Conservation (phyloP, 306 rosid species). For the Quercus rubra region DNA sequence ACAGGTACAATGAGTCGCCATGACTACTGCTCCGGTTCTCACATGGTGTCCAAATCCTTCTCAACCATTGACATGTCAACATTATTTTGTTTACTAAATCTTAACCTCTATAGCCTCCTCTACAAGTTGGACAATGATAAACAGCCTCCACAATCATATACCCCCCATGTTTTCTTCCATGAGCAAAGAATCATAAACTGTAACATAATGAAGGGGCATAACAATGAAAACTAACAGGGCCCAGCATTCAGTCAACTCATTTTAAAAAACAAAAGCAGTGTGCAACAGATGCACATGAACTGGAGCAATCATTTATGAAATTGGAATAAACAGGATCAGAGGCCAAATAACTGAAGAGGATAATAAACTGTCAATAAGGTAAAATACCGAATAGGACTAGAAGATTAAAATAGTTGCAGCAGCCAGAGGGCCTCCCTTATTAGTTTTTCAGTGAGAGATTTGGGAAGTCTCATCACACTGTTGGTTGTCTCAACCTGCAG, state of each 20-base stretch:
- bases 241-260: background rate
- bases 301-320: background rate
- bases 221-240: no score
- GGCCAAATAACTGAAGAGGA: conserved; percentile 1
- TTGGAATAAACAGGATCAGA: conserved; percentile 6
- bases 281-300: background rate
- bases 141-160: background rate
- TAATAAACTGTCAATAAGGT: background rate
- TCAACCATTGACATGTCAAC: no score
- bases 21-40: no score
- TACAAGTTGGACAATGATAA: background rate
- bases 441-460: conserved; percentile 67
- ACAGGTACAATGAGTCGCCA: background rate
- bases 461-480: conserved; percentile 97
- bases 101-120: background rate
- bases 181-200: background rate
- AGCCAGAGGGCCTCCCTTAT: conserved; percentile 55
- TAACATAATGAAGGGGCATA: no score
- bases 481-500: conserved; percentile 84
- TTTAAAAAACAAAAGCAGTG: background rate
- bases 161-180: background rate
- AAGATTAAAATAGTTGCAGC: background rate
- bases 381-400: conserved; percentile 9
- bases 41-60: no score
- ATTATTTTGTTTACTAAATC: background rate